A percentile compares a stretch with the other conserved stretches of the same genome.
These are phyloP conservation scores for Linanthus parryae DNA, from an alignment of 148 eudicot genomes.

Conservation along the genomic window DNA sequence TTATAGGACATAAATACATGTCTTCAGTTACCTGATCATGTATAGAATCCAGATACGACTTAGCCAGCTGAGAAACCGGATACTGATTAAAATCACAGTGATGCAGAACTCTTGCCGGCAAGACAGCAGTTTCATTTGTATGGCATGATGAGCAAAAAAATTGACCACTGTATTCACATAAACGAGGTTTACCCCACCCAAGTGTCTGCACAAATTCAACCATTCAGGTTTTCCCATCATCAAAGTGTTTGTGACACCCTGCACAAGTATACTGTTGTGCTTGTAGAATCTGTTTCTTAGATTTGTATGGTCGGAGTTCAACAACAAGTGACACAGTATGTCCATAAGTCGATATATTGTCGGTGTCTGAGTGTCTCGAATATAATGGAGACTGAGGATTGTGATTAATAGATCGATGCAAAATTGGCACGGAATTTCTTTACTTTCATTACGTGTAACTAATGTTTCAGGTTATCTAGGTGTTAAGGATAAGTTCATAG, in stretches of 20 bases:
- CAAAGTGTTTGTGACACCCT: conserved; percentile 80
- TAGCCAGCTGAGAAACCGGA: conserved; percentile 90
- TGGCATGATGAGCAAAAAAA: conserved; percentile 89
- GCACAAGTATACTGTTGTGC: conserved; percentile 81
- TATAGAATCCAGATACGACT: conserved; percentile 81
- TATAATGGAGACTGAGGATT: conserved; percentile 21
- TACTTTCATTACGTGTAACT: no score
- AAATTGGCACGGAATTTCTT: conserved; percentile 31
- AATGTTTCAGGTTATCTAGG: no score
- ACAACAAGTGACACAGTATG: conserved; percentile 74
- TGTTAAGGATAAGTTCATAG: no score
- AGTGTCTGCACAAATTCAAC: conserved; percentile 62
- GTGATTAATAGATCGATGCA: conserved; percentile 34
- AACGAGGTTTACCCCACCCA: conserved; percentile 95
- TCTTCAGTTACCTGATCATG: conserved; percentile 50
- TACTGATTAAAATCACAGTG: conserved; percentile 83
- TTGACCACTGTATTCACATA: conserved; percentile 93
- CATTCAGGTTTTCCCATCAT: conserved; percentile 69
- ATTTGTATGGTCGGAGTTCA: conserved; percentile 53
- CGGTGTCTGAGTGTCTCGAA: conserved; percentile 16
- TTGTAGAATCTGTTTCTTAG: conserved; percentile 69
- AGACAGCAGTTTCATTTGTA: conserved; percentile 69
- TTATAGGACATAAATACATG: no score
- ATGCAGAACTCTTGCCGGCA: conserved; percentile 94
- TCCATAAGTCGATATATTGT: conserved; percentile 40